Percentiles rank a stretch among this genome's conserved stretches.
Conservation (phyloP, 2,329 filamentous ascomycete species). For the Aspergillus ustus region DNA sequence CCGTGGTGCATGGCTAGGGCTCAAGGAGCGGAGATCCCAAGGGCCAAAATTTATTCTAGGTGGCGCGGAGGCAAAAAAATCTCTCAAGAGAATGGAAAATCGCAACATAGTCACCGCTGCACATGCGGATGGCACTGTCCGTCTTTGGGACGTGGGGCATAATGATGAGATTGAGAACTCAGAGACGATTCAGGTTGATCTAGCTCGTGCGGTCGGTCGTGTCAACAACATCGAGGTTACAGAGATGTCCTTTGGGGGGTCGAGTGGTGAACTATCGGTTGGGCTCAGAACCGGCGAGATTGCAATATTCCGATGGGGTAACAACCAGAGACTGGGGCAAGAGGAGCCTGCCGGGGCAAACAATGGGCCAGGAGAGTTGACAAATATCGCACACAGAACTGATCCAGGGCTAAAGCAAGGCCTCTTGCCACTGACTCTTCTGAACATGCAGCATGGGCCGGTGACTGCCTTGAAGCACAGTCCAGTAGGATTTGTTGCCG, state of each 20-base stretch:
- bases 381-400: constrained; percentile 72
- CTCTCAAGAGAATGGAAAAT: constrained; percentile 76
- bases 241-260: constrained; percentile 77
- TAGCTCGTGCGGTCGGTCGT: constrained; percentile 80
- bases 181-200: constrained; percentile 79
- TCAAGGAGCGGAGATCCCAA: constrained; percentile 80
- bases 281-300: constrained; percentile 85
- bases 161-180: constrained; percentile 92
- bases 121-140: constrained; percentile 88
- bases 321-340: constrained; percentile 72
- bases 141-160: constrained; percentile 90
- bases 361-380: constrained; percentile 70
- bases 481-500: constrained; percentile 90
- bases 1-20: constrained; percentile 82
- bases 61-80: constrained; percentile 72
- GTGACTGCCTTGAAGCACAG: constrained; percentile 81
- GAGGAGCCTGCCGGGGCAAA: constrained; percentile 60
- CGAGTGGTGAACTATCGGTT: constrained; percentile 81
- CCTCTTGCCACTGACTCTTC: constrained; percentile 76
- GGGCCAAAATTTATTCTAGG: constrained; percentile 80
- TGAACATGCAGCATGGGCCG: constrained; percentile 81
- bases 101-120: constrained; percentile 84
- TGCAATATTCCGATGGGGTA: constrained; percentile 84
- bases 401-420: constrained; percentile 79
- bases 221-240: constrained; percentile 77